Conservation (phyloP, 176 grass and related monocot genomes). For the Triticum turgidum region DNA sequence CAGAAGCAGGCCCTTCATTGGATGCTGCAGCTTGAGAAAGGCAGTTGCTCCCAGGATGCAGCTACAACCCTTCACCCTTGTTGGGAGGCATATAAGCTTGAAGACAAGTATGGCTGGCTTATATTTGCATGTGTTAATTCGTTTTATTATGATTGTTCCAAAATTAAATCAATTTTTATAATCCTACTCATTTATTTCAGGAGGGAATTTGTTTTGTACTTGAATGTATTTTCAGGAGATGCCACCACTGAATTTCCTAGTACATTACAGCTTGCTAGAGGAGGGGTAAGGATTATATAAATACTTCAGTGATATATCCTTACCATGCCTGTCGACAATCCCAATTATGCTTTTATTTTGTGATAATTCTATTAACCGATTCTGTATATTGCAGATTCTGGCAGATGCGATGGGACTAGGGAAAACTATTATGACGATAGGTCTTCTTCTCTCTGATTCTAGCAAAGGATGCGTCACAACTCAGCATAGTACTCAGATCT, state of each 20-base stretch:
- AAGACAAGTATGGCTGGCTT: slow-evolving; percentile 62
- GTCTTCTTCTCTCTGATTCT: slow-evolving; percentile 84
- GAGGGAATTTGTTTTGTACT: slow-evolving; percentile 77
- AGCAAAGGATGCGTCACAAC: slow-evolving; percentile 60
- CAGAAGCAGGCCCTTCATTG: slow-evolving; percentile 97
- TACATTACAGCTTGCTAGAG: slow-evolving; percentile 83
- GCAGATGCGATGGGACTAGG: slow-evolving; percentile 99
- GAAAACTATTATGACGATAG: slow-evolving; percentile 97
- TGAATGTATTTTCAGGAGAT: slow-evolving; percentile 90
- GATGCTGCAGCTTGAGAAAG: slow-evolving; percentile 90
- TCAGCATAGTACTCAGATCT: slow-evolving; percentile 40
- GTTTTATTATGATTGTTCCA: not conserved
- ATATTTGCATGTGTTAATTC: slow-evolving; percentile 9
- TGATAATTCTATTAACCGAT: slow-evolving; percentile 19
- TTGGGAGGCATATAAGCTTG: slow-evolving; percentile 85
- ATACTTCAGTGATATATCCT: slow-evolving; percentile 16
- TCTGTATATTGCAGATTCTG: slow-evolving; percentile 63
- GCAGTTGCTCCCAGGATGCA: slow-evolving; percentile 67
- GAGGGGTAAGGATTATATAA: slow-evolving; percentile 73
- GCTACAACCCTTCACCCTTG: slow-evolving; percentile 84
- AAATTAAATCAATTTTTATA: slow-evolving; percentile 1
- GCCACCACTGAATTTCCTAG: slow-evolving; percentile 85
- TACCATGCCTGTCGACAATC: slow-evolving; percentile 2
- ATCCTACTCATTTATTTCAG: slow-evolving; percentile 50
- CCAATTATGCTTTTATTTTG: slow-evolving; percentile 1